Percentiles rank a stretch among this genome's conserved stretches.
These are phyloP conservation scores for Crithidia sp. DNA, from an alignment of 208 protist genomes.

Conservation along the genomic window DNA sequence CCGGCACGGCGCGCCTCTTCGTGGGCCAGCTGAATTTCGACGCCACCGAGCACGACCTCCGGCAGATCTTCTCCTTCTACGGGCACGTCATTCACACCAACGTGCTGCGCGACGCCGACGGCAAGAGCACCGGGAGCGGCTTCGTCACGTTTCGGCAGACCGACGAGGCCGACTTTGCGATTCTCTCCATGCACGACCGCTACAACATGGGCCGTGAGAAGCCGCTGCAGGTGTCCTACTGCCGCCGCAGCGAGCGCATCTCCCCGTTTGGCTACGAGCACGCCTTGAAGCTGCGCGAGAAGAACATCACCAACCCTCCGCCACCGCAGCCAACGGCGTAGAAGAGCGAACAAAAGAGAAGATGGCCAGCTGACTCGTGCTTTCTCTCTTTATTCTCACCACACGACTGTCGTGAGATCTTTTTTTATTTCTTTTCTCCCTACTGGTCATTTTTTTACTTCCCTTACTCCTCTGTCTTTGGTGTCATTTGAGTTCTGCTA, in stretches of 20 bases:
- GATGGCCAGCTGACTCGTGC: not conserved
- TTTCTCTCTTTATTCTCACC: not conserved
- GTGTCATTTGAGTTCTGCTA: slow-evolving; percentile 1
- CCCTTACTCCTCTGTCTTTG: not conserved
- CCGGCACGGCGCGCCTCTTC: slow-evolving; percentile 59
- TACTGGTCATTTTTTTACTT: not conserved
- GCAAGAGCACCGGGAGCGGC: slow-evolving; percentile 58
- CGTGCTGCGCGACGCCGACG: slow-evolving; percentile 61
- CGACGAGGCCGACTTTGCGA: slow-evolving; percentile 75
- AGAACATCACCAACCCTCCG: slow-evolving; percentile 69
- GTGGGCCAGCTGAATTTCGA: slow-evolving; percentile 81
- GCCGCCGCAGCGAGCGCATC: slow-evolving; percentile 57
- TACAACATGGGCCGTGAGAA: slow-evolving; percentile 84
- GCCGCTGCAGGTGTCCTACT: slow-evolving; percentile 82
- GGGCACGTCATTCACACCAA: slow-evolving; percentile 75
- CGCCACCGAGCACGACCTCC: slow-evolving; percentile 65
- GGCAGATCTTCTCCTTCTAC: slow-evolving; percentile 77
- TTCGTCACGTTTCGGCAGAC: slow-evolving; percentile 79
- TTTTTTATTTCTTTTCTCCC: slow-evolving; percentile 4
- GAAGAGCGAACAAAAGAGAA: slow-evolving; percentile 6
- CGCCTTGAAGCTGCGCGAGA: slow-evolving; percentile 53
- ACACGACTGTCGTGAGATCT: too few relatives aligned
- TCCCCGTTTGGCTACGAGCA: slow-evolving; percentile 71
- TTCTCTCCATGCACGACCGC: slow-evolving; percentile 63
- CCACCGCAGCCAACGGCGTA: slow-evolving; percentile 40